A percentile compares a stretch with the other conserved stretches of the same genome.
These are phyloP conservation scores for Physcia stellaris DNA, from an alignment of 495 filamentous ascomycete genomes.

Conservation along the genomic window DNA sequence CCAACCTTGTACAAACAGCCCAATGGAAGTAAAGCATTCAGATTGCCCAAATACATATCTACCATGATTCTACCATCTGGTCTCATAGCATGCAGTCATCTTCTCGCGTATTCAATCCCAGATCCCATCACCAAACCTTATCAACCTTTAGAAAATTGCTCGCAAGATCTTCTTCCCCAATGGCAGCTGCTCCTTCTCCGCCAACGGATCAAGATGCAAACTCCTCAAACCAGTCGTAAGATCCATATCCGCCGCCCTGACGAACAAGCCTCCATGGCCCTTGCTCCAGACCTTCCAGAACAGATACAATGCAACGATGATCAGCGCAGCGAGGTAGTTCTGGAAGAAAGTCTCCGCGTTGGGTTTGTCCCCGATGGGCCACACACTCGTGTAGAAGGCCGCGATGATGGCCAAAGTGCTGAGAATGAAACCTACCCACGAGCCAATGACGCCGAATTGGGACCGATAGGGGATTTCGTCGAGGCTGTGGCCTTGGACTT, in stretches of 20 bases:
- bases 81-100: no score
- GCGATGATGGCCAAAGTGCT: constrained; percentile 50
- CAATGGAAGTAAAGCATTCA: no score
- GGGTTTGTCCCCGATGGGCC: constrained; percentile 14
- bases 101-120: no score
- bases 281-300: constrained; percentile 20
- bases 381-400: constrained; percentile 34
- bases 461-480: constrained; percentile 63
- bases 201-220: constrained; percentile 12
- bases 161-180: constrained; percentile 7
- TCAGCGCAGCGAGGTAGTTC: constrained; percentile 42
- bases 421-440: constrained; percentile 48
- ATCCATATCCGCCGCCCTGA: constrained; percentile 12
- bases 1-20: no score
- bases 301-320: constrained; percentile 36
- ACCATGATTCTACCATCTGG: no score
- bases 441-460: constrained; percentile 51
- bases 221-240: constrained; percentile 12
- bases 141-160: no score
- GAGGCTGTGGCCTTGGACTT: constrained; percentile 38
- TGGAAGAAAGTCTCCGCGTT: constrained; percentile 47
- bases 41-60: no score
- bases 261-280: constrained; percentile 9
- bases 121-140: no score
- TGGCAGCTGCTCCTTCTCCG: constrained; percentile 2